Percentiles rank a stretch among this genome's conserved stretches.
Evolutionary conservation across 2,329 filamentous ascomycete genomes (phyloP).

Genomic region (Colletotrichum plurivorum): DNA sequence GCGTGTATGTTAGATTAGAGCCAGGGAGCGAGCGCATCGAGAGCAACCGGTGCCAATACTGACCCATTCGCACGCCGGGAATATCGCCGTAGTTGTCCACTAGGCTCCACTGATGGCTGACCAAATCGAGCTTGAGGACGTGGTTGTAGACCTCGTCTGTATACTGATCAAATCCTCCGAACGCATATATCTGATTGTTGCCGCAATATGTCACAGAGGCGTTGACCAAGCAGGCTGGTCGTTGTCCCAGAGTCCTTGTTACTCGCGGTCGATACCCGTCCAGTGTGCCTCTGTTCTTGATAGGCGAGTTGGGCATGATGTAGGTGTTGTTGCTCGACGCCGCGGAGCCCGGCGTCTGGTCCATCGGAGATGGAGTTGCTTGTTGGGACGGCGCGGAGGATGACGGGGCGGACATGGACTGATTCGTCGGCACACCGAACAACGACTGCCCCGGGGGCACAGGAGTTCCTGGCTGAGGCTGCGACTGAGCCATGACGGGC

Average conservation of each 20-base stretch:
- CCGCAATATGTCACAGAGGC: conserved; percentile 99
- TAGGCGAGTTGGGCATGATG: conserved; percentile 89
- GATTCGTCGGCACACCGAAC: conserved; percentile 59
- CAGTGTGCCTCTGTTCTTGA: conserved; percentile 73
- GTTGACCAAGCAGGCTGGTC: conserved; percentile 96
- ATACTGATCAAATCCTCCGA: conserved; percentile 98
- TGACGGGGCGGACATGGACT: conserved; percentile 44
- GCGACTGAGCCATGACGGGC: conserved; percentile 55
- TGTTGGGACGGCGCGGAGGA: conserved; percentile 46
- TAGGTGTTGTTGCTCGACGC: conserved; percentile 83
- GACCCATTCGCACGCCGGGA: conserved; percentile 96
- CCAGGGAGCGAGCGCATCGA: no score
- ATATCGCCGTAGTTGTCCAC: conserved; percentile 99
- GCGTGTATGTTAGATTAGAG: conserved; percentile 29
- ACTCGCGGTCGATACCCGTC: conserved; percentile 90
- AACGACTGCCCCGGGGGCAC: conserved; percentile 59
- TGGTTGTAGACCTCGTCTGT: conserved; percentile 99
- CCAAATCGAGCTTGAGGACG: conserved; percentile 88
- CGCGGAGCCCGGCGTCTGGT: conserved; percentile 62
- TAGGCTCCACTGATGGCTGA: conserved; percentile 91
- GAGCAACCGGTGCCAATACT: conserved; percentile 44
- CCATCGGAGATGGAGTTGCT: conserved; percentile 47
- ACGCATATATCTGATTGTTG: conserved; percentile 97
- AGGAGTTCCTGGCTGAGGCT: conserved; percentile 57
- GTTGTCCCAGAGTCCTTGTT: conserved; percentile 81